A percentile compares a stretch with the other conserved stretches of the same genome.
Conservation (phyloP, 495 filamentous ascomycete species). For the Lophiostoma macrostomum region DNA sequence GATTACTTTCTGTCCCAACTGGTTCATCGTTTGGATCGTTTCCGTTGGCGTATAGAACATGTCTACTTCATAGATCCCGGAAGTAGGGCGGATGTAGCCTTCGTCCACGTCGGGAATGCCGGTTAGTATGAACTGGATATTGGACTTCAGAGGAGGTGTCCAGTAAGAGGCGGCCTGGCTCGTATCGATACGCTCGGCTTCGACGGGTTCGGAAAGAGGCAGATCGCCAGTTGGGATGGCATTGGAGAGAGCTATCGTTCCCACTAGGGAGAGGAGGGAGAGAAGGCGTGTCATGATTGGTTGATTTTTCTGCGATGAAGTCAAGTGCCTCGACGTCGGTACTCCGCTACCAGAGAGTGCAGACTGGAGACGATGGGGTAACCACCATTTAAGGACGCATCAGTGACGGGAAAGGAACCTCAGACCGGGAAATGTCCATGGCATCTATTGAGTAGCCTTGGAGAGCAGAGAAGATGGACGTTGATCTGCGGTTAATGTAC, state of each 20-base stretch:
- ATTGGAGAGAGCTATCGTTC: conserved; percentile 1
- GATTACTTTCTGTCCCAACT: conserved; percentile 18
- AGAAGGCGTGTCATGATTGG: not conserved
- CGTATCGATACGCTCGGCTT: not conserved
- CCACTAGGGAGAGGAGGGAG: conserved; percentile 8
- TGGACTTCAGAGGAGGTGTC: conserved; percentile 22
- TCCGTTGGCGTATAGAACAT: conserved; percentile 22
- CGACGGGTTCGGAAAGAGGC: conserved; percentile 16
- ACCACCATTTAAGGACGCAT: conserved; percentile 1
- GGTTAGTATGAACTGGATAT: conserved; percentile 22
- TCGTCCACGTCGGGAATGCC: conserved; percentile 23
- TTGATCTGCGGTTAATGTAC: conserved; percentile 1
- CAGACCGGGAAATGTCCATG: not conserved
- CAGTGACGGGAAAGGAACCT: not conserved
- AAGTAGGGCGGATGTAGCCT: conserved; percentile 10
- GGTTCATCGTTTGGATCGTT: conserved; percentile 19
- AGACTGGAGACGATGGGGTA: not conserved
- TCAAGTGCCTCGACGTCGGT: not conserved
- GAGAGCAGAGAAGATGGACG: conserved; percentile 1
- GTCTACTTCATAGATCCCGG: conserved; percentile 22
- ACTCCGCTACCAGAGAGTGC: not conserved
- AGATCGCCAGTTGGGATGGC: conserved; percentile 11
- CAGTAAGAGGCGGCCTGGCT: conserved; percentile 2
- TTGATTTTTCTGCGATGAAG: not conserved
- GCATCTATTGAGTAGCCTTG: not conserved